Evolutionary conservation across 106 monocot species (phyloP), one percentile per base, ranked within the genome.

Genomic region (Apostasia shenzhenica): DNA sequence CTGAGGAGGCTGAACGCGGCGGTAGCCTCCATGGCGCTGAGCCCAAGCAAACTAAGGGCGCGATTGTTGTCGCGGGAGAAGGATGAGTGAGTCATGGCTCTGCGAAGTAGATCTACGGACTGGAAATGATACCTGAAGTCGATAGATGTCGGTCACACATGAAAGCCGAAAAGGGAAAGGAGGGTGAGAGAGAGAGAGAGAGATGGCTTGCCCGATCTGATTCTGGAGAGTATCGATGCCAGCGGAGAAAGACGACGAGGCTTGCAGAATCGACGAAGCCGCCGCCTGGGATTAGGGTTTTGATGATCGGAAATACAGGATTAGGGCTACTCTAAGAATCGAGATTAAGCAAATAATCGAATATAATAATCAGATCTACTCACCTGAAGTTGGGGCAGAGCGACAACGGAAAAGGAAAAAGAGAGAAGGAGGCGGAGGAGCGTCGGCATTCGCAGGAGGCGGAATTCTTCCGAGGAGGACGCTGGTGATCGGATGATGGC

Each of bases 11-110:
- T 68, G 72, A 87, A 81, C 38, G 83, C 41, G 56, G 59, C 75
- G 44, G 87, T 55, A 55, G 81, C 38, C 41, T 76, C 67, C 9
- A 79, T 41, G 65, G 77, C 53, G 80, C 60, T 54, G 63, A 87
- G 73, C 59, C 87, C 87, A 7, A 87, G 78, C 72, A 84, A 59
- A 70, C 67, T 61, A 12, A 87, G 78, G 5, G 87, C 64, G 48
- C 75, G 80, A 60, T 64, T 66, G 78, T 87, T 87, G 12, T 83
- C 83, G 41, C 43, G 66, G 64, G 87, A 87, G 78, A 78, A 87
- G 64, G 87, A 84, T 5, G 87, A 54, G 74, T 87, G 87, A 1
- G 87, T 87, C 81, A 84, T 74, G 39, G 87, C 83, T 2, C 80
- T 80, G 14, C 81, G 80, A 37, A 87, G 75, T 14, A 87, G 87